Base-by-base conservation (phyloP, 2,329 filamentous ascomycete genomes). In the Botryotinia calthae region DNA sequence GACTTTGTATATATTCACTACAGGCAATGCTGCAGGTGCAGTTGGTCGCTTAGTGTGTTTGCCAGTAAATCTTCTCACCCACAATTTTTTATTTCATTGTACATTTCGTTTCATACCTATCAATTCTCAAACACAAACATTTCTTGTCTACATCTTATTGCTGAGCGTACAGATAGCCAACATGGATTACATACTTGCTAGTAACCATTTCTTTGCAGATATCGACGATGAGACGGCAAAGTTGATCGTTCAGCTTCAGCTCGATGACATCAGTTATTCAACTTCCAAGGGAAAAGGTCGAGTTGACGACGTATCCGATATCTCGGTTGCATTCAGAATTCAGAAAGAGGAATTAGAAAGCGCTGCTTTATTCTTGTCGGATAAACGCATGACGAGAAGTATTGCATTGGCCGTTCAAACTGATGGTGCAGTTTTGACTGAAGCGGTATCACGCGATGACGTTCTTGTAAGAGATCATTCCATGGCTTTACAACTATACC, bases 211-310 rank as follows among this genome's bases (percentile, higher is more conserved):
- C 20, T 65, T 51, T 40, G 34, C 25, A 1, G 46, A 20, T 22
- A 69, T 76, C 10, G 78, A 79, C 34, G 73, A 76, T 16, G 74
- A 72, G 14, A 76, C 75, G 7, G 74, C 72, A 10, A 72, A 72
- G 1, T 40, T 77, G 8, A 76, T 79, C 12, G 62, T 79, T 31
- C 73, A 78, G n/a, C 72, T 79, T 34, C 77, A 80, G 46, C 65
- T 78, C 25, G 42, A 77, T 58, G 78, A 80, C 58, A 68, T 70
- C 22, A 31, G 69, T 25, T 37, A 71, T 8, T 48, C 61, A 2
- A 31, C 61, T 42, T 48, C 25, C 8, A 72, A 72, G 31, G 73
- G 68, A 7, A 75, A 75, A 34, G 75, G 74, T 18, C 71, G 56
- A 10, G 73, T 72, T 40, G 74, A 56, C 5, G 51, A 67, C 14